Evolutionary conservation across 2,329 filamentous ascomycete species (phyloP), one percentile per base, ranked within the genome.

Genomic region (Colletotrichum melonis): DNA sequence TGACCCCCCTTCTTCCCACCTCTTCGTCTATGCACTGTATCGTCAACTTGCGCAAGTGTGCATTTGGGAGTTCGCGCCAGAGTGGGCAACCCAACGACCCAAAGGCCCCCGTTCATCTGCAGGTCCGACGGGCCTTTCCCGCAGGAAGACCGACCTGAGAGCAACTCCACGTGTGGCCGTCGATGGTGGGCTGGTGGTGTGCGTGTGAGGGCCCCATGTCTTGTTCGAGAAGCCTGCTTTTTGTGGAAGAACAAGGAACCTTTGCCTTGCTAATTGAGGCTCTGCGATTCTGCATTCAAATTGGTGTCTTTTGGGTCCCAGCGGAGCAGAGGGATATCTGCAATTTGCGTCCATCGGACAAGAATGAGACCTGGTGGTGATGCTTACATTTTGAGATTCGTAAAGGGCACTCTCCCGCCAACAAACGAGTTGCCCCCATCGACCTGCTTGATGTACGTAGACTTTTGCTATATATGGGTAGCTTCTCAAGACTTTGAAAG

Each of bases 111-210:
- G 59, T 73, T 52, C 46, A 56, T 70, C 71, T 73, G 71, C 71
- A 73, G 71, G 71, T 66, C 67, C 71, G 62, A 62, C 67, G 67
- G 67, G 55, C 67, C 67, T 69, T 56, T 69, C 67, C 71, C 67
- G 71, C 67, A 71, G 69, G 32, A 69, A 46, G 70, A 46, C 70
- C 54, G 63, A 24, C 42, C 66, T 63, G 54, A 42, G 28, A 55
- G 22, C 11, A 26, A 46, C 69, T 69, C 69, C 69, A 72, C 66
- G 66, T 56, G 55, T 54, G 22, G 32, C 46, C 30, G 14, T 14
- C 52, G 30, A n/a, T 14, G 62, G 52, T 57, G 52, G 68, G 38
- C 42, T 69, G 32, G 24, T 35, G 42, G 24, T 46, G 38, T 62
- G 1, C 26, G 26, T 62, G 26, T 16, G 49, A 54, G 5, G 55